Percentiles rank a stretch among this genome's conserved stretches.
Evolutionary conservation across 2,329 filamentous ascomycete species (phyloP).

Genomic region (Microthyrium microscopicum): DNA sequence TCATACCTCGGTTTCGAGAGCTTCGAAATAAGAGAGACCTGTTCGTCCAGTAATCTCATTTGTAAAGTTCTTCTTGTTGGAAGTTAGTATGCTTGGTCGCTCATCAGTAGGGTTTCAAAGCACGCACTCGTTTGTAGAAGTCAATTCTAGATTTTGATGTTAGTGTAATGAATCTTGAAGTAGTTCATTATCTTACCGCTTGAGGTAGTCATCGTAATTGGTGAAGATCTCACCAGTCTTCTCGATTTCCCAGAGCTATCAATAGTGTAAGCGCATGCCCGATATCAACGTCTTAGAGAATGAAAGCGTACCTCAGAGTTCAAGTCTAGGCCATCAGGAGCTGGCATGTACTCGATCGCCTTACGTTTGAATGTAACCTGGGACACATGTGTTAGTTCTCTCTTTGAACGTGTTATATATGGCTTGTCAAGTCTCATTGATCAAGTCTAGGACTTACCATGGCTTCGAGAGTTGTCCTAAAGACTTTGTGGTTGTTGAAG

Average conservation of each 20-base stretch:
- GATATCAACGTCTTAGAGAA: not conserved
- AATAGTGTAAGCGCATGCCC: not conserved
- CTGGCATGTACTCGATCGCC: constrained; percentile 66
- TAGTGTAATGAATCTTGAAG: constrained; percentile 2
- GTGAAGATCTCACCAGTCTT: constrained; percentile 82
- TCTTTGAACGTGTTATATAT: too few species aligned
- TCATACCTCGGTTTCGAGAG: constrained; percentile 74
- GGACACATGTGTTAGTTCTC: not conserved
- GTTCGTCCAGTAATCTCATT: constrained; percentile 94
- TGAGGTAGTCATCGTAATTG: constrained; percentile 75
- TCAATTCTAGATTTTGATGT: constrained; percentile 3
- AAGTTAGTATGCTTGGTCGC: too few species aligned
- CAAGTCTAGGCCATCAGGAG: constrained; percentile 59
- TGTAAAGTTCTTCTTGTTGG: constrained; percentile 84
- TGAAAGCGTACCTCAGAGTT: constrained; percentile 53
- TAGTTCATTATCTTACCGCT: constrained; percentile 41
- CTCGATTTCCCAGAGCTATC: constrained; percentile 76
- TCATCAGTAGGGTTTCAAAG: too few species aligned
- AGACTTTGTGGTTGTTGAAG: too few species aligned
- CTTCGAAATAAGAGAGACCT: constrained; percentile 80
- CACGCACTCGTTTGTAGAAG: constrained; percentile 14
- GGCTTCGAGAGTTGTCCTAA: too few species aligned
- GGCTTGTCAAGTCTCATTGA: too few species aligned
- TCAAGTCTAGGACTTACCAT: constrained; percentile 4
- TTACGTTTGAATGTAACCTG: constrained; percentile 95